phyloP scores from a whole-genome alignment of 2,329 filamentous ascomycete species.

The Pseudodiploospora longispora region DNA sequence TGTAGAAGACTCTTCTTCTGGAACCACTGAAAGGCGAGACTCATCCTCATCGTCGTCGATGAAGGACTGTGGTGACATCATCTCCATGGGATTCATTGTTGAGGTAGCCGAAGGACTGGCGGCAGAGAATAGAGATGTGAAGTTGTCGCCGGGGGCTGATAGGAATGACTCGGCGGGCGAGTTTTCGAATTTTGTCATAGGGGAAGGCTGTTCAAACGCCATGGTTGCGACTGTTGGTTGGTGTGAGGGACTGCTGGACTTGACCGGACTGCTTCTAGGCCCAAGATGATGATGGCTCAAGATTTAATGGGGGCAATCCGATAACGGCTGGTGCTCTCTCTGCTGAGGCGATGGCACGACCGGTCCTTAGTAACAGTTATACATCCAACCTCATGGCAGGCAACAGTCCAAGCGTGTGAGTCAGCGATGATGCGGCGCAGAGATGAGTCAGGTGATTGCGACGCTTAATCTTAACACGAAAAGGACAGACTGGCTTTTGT shows the following conservation, averaged over 20 bases:
- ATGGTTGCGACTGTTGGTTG: conserved; percentile 17
- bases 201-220: conserved; percentile 33
- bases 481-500: conserved; percentile 21
- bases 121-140: conserved; percentile 39
- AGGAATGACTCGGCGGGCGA: conserved; percentile 48
- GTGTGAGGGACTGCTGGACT: not conserved
- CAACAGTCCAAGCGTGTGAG: conserved; percentile 14
- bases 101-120: conserved; percentile 21
- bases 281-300: conserved; percentile 2
- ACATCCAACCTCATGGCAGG: conserved; percentile 15
- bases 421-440: conserved; percentile 10
- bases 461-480: conserved; percentile 10
- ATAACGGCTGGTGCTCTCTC: too few relatives aligned
- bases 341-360: conserved; percentile 2
- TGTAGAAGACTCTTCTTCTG: conserved; percentile 15
- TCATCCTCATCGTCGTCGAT: conserved; percentile 19
- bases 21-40: conserved; percentile 13
- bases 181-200: conserved; percentile 43
- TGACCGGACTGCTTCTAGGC: conserved; percentile 1
- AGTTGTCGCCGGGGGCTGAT: conserved; percentile 41
- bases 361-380: conserved; percentile 10
- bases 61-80: conserved; percentile 40
- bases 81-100: conserved; percentile 38
- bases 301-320: too few relatives aligned
- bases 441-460: conserved; percentile 15